Evolutionary conservation across 2,329 filamentous ascomycete genomes (phyloP).

Genomic region (Aspergillus niger): DNA sequence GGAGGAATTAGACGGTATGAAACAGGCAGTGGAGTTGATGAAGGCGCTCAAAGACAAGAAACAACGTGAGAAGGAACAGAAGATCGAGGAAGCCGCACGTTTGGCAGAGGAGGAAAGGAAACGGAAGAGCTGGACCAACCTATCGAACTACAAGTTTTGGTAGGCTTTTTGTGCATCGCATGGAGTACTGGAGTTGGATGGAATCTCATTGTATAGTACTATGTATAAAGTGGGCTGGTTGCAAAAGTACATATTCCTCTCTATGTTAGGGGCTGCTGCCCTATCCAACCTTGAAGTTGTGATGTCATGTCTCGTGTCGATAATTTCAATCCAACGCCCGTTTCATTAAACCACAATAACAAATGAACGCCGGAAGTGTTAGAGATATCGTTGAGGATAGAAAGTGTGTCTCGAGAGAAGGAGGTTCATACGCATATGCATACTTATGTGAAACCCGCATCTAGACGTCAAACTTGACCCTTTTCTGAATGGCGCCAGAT

Average conservation of each 20-base stretch:
- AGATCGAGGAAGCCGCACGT: conserved; percentile 39
- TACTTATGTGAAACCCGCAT: not conserved
- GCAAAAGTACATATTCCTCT: conserved; percentile 26
- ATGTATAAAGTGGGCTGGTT: conserved; percentile 22
- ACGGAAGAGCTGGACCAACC: conserved; percentile 47
- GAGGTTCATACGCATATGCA: not conserved
- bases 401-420: conserved; percentile 5
- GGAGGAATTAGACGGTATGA: conserved; percentile 80
- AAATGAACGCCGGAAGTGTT: not conserved
- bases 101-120: conserved; percentile 42
- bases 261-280: conserved; percentile 15
- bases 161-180: conserved; percentile 31
- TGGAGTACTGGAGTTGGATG: conserved; percentile 38
- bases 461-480: conserved; percentile 44
- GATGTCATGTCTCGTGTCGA: conserved; percentile 18
- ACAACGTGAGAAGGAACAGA: conserved; percentile 52
- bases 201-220: conserved; percentile 28
- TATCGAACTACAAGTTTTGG: conserved; percentile 52
- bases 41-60: conserved; percentile 70
- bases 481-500: conserved; percentile 38
- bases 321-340: conserved; percentile 6
- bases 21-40: conserved; percentile 79
- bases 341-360: not conserved
- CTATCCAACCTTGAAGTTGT: conserved; percentile 9
- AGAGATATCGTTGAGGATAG: not conserved